These are phyloP conservation scores for Elaphomyces granulatus DNA, from an alignment of 495 filamentous ascomycete species.

Conservation along the genomic window DNA sequence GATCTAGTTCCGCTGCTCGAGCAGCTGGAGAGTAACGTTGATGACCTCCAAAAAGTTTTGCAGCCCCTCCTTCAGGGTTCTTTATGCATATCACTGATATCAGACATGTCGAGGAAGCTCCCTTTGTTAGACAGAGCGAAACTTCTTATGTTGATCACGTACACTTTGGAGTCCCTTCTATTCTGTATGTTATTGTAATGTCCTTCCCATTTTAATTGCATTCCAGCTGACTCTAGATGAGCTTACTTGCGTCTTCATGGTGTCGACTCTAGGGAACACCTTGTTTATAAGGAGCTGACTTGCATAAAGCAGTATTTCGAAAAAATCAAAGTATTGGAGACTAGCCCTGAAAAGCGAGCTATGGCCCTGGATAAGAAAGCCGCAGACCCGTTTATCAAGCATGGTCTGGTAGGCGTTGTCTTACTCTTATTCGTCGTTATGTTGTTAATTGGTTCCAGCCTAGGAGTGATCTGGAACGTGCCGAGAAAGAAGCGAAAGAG, in stretches of 20 bases:
- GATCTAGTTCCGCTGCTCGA: constrained; percentile 43
- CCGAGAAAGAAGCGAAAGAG: constrained; percentile 39
- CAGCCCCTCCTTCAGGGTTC: constrained; percentile 48
- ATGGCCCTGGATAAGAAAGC: constrained; percentile 64
- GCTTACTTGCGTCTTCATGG: constrained; percentile 70
- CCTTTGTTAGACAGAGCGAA: constrained; percentile 90
- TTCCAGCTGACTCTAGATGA: constrained; percentile 21
- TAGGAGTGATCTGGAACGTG: constrained; percentile 45
- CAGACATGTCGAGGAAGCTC: constrained; percentile 57
- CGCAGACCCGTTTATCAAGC: constrained; percentile 64
- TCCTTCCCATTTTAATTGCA: background rate
- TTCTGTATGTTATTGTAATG: constrained; percentile 48
- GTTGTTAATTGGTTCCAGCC: too few species aligned
- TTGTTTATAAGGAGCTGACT: constrained; percentile 69
- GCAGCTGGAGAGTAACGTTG: constrained; percentile 58
- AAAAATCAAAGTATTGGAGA: constrained; percentile 67
- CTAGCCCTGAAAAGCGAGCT: constrained; percentile 36
- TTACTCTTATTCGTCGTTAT: background rate
- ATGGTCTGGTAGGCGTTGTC: constrained; percentile 47
- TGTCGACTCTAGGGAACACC: constrained; percentile 65
- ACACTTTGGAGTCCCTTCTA: constrained; percentile 80
- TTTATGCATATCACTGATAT: too few species aligned
- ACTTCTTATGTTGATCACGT: constrained; percentile 67
- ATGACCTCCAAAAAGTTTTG: constrained; percentile 60
- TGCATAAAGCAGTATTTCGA: constrained; percentile 80